These are phyloP conservation scores for Kappamyces sp. DNA, from an alignment of 192 early-diverging fungal species.

Conservation along the genomic window DNA sequence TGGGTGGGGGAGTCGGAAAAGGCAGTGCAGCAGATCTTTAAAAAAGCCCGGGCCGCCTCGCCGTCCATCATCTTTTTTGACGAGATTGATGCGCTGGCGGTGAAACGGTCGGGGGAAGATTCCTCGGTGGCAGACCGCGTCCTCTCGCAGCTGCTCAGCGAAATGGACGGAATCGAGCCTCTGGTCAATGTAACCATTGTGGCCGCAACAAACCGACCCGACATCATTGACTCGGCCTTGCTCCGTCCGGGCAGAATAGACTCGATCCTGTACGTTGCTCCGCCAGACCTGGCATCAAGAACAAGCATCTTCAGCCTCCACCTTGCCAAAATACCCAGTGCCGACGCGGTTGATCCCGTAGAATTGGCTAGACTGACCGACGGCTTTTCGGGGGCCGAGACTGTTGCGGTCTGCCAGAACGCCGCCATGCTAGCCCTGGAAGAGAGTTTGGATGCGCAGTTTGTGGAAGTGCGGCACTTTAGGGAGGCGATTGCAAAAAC, in stretches of 20 bases:
- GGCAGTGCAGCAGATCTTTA: slow-evolving; percentile 89
- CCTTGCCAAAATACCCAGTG: slow-evolving; percentile 64
- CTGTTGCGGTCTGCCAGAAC: slow-evolving; percentile 87
- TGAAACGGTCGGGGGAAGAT: slow-evolving; percentile 65
- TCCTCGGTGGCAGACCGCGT: slow-evolving; percentile 91
- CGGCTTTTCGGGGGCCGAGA: slow-evolving; percentile 93
- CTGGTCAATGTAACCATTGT: slow-evolving; percentile 94
- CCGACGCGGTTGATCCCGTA: slow-evolving; percentile 58
- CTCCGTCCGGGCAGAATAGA: slow-evolving; percentile 94
- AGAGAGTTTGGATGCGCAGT: slow-evolving; percentile 47
- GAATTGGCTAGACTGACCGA: slow-evolving; percentile 65
- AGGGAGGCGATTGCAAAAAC: slow-evolving; percentile 49
- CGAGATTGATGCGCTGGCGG: slow-evolving; percentile 94
- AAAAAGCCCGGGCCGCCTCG: slow-evolving; percentile 86
- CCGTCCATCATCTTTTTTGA: slow-evolving; percentile 99
- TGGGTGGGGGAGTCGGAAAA: slow-evolving; percentile 99
- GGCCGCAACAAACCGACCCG: slow-evolving; percentile 95
- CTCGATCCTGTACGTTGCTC: slow-evolving; percentile 86
- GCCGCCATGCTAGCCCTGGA: slow-evolving; percentile 90
- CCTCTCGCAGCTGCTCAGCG: slow-evolving; percentile 86
- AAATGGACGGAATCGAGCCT: slow-evolving; percentile 95
- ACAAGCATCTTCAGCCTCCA: slow-evolving; percentile 77
- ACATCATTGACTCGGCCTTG: slow-evolving; percentile 88
- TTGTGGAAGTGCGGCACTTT: slow-evolving; percentile 54
- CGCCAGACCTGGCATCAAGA: slow-evolving; percentile 72